These are phyloP conservation scores for Quercus phellos DNA, from an alignment of 331 rosid genomes.

Conservation along the genomic window DNA sequence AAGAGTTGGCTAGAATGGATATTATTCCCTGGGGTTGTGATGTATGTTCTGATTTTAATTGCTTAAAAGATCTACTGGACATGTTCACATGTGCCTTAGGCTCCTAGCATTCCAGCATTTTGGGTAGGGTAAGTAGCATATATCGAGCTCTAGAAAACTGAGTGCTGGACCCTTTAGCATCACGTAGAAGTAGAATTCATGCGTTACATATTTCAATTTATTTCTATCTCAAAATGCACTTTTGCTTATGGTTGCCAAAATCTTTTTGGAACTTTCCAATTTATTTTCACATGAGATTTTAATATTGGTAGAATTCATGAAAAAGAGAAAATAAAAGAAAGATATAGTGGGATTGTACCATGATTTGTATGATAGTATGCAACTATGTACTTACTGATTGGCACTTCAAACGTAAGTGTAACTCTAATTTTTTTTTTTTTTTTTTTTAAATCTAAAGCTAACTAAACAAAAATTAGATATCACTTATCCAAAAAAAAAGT, in stretches of 20 bases:
- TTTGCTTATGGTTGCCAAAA: too few relatives aligned
- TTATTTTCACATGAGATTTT: too few relatives aligned
- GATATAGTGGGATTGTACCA: constrained; percentile 14
- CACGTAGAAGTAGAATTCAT: too few relatives aligned
- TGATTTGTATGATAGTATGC: constrained; percentile 22
- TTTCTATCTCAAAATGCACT: too few relatives aligned
- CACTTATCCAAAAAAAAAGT: too few relatives aligned
- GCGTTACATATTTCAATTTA: too few relatives aligned
- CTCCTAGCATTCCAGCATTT: background rate
- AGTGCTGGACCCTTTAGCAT: too few relatives aligned
- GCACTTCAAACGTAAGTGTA: background rate
- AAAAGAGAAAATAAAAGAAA: constrained; percentile 12
- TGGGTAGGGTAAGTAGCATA: background rate
- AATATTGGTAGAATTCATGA: too few relatives aligned
- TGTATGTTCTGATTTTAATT: background rate
- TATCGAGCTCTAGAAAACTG: too few relatives aligned
- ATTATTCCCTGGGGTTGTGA: background rate
- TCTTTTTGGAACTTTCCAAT: too few relatives aligned
- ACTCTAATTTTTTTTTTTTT: background rate
- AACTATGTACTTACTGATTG: background rate
- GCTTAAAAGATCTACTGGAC: background rate
- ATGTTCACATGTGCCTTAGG: background rate
- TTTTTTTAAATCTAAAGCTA: background rate
- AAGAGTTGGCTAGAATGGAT: background rate
- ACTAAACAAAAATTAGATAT: background rate